phyloP scores from a whole-genome alignment of 768 basidiomycete genomes.

The Suillus plorans region DNA sequence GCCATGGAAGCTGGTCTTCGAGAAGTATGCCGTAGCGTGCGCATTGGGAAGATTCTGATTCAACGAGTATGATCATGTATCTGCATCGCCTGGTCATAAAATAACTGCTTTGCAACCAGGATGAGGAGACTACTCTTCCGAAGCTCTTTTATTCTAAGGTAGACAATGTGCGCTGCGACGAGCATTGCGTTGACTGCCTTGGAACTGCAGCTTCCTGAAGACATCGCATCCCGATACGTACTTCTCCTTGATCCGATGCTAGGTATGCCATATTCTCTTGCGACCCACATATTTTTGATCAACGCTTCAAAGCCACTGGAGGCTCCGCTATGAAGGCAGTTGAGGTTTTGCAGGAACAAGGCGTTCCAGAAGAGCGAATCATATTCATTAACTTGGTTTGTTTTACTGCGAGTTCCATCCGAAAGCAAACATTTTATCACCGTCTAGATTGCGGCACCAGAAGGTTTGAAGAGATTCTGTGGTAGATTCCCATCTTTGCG shows the following conservation, averaged over 20 bases:
- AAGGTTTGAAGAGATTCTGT: slow-evolving; percentile 88
- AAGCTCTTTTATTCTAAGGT: slow-evolving; percentile 94
- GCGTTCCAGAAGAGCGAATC: slow-evolving; percentile 92
- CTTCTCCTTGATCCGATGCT: slow-evolving; percentile 98
- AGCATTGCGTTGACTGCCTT: not conserved
- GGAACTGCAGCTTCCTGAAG: slow-evolving; percentile 76
- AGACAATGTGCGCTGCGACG: slow-evolving; percentile 1
- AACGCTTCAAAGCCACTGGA: slow-evolving; percentile 66
- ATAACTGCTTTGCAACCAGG: slow-evolving; percentile 43
- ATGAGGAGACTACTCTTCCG: slow-evolving; percentile 91
- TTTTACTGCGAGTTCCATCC: slow-evolving; percentile 6
- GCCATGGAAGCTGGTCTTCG: slow-evolving; percentile 98
- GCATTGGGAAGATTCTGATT: slow-evolving; percentile 98
- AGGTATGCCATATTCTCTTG: slow-evolving; percentile 46
- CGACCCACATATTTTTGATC: no score
- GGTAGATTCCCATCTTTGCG: slow-evolving; percentile 43
- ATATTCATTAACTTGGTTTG: slow-evolving; percentile 90
- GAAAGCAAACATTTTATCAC: slow-evolving; percentile 1
- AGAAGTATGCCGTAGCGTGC: slow-evolving; percentile 90
- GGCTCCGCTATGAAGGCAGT: slow-evolving; percentile 98
- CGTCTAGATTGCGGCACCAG: slow-evolving; percentile 79
- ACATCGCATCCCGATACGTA: slow-evolving; percentile 89
- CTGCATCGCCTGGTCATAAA: not conserved
- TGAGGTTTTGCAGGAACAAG: slow-evolving; percentile 88
- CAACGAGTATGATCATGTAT: slow-evolving; percentile 63